These are phyloP conservation scores for Ramaria sp. DNA, from an alignment of 768 basidiomycete genomes.

Conservation along the genomic window DNA sequence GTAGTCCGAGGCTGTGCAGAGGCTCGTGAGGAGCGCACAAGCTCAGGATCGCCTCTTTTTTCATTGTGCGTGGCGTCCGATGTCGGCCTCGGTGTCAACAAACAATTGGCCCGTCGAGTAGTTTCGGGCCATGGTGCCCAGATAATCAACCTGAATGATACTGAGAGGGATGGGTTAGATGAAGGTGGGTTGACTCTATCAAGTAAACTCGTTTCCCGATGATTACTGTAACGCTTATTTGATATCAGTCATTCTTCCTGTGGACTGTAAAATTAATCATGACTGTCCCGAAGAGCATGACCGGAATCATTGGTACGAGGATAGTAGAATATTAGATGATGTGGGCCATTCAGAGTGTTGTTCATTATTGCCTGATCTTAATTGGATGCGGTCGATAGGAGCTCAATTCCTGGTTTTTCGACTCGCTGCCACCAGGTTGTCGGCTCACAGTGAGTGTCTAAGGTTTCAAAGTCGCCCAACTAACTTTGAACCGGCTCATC, in stretches of 20 bases:
- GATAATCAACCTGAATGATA: not conserved
- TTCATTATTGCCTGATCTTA: not conserved
- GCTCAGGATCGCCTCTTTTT: conserved; percentile 4
- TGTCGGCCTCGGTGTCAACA: not conserved
- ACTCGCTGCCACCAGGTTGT: not conserved
- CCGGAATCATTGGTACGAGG: not conserved
- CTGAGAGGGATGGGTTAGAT: conserved; percentile 3
- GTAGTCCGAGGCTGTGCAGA: not conserved
- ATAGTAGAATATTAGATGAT: not conserved
- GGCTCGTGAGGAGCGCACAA: not conserved
- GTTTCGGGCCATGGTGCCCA: conserved; percentile 6
- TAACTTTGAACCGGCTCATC: not conserved
- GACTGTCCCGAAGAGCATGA: not conserved
- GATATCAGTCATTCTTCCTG: not conserved
- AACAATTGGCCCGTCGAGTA: not conserved
- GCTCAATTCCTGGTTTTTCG: not conserved
- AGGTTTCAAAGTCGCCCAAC: too few relatives aligned
- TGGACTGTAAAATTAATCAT: not conserved
- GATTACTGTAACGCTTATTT: not conserved
- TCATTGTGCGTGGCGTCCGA: not conserved
- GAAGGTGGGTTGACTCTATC: not conserved
- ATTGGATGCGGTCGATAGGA: not conserved
- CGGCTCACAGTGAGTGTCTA: not conserved
- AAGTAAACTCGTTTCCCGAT: not conserved
- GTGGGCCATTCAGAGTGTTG: not conserved